Conservation (phyloP, 495 filamentous ascomycete genomes). For the Melanomma pulvis-pyrius region DNA sequence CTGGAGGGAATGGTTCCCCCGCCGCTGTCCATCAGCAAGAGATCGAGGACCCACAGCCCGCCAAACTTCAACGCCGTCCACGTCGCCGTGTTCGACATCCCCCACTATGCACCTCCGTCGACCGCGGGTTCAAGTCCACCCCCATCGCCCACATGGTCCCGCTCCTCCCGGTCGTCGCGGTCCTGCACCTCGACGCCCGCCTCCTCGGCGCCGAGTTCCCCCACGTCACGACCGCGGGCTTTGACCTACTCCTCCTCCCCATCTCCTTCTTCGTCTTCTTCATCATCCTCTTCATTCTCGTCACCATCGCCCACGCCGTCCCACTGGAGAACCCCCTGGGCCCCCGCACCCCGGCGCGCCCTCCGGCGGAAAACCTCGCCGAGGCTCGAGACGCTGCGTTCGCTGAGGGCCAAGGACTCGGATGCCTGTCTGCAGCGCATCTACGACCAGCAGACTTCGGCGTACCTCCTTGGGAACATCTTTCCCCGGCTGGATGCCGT, state of each 20-base stretch:
- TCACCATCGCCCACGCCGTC: conserved; percentile 1
- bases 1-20: neutral
- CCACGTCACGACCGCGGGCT: neutral
- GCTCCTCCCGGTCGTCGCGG: neutral
- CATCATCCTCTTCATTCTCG: neutral
- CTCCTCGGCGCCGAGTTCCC: conserved; percentile 16
- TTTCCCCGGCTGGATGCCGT: neutral
- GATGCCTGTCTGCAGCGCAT: conserved; percentile 42
- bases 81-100: conserved; percentile 2
- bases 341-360: neutral
- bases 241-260: neutral
- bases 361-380: conserved; percentile 40
- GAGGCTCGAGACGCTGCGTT: conserved; percentile 37
- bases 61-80: neutral
- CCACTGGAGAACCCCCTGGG: neutral
- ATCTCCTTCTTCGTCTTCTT: neutral
- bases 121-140: neutral
- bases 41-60: neutral
- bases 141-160: neutral
- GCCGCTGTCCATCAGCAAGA: conserved; percentile 14
- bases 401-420: conserved; percentile 40
- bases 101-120: neutral
- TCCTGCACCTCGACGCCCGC: conserved; percentile 9
- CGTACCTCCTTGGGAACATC: conserved; percentile 40
- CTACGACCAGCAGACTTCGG: conserved; percentile 42